Evolutionary conservation across 257 asterid genomes (phyloP).

Genomic region (Capsicum baccatum): DNA sequence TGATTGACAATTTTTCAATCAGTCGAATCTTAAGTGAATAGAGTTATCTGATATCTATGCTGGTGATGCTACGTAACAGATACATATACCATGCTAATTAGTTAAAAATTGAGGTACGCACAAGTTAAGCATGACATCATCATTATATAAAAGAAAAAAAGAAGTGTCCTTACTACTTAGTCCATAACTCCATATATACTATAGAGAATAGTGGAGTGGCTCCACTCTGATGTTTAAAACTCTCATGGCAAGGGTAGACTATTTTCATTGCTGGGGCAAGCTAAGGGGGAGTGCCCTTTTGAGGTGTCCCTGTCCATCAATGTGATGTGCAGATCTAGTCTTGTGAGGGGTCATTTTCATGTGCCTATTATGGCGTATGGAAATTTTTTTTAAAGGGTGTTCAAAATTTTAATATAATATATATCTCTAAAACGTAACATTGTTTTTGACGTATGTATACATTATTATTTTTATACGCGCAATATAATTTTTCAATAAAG

Average conservation of each 20-base stretch:
- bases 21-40: not conserved
- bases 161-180: not conserved
- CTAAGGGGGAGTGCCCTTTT: conserved; percentile 33
- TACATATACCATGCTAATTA: no score
- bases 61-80: not conserved
- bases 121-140: not conserved
- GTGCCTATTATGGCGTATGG: not conserved
- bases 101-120: not conserved
- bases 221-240: conserved; percentile 52
- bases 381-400: no score
- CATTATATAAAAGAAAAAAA: not conserved
- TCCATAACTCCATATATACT: not conserved
- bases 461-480: no score
- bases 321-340: conserved; percentile 38
- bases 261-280: conserved; percentile 24
- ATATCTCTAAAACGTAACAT: no score
- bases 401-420: no score
- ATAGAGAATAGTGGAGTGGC: conserved; percentile 38
- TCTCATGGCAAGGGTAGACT: conserved; percentile 39
- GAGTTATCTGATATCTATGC: not conserved
- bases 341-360: conserved; percentile 66
- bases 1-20: not conserved
- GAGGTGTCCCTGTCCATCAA: conserved; percentile 53
- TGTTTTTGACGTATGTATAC: no score
- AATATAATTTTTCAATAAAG: no score